Evolutionary conservation across 306 rosid genomes (phyloP).

Genomic region (Quercus agrifolia): DNA sequence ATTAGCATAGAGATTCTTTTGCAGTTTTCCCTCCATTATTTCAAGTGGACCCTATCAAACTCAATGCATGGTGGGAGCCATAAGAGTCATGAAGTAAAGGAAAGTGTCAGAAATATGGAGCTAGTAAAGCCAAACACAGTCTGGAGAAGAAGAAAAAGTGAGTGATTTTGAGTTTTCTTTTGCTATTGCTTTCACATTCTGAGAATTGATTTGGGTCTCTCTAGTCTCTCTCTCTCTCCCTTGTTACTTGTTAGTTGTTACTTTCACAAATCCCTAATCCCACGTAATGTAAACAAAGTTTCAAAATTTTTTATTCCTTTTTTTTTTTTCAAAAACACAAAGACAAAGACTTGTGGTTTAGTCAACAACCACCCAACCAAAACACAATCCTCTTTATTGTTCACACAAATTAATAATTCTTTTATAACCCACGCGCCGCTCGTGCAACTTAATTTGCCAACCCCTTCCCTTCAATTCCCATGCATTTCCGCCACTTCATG

Average conservation of each 20-base stretch:
- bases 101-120: conserved; percentile 19
- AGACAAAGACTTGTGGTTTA: no score
- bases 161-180: neutral
- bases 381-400: neutral
- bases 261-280: neutral
- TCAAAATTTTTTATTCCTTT: neutral
- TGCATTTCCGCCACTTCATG: conserved; percentile 12
- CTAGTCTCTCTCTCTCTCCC: neutral
- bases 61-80: conserved; percentile 20
- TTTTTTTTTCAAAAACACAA: no score
- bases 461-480: conserved; percentile 6
- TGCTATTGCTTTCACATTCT: neutral
- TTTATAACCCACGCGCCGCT: no score
- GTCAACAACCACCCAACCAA: conserved; percentile 25
- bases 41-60: conserved; percentile 11
- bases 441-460: neutral
- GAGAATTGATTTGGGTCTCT: neutral
- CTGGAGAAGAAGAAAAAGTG: neutral
- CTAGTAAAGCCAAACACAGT: neutral
- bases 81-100: conserved; percentile 9
- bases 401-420: neutral
- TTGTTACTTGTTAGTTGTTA: neutral
- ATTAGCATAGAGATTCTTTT: conserved; percentile 23
- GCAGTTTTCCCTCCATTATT: conserved; percentile 15
- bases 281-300: neutral